Evolutionary conservation across 148 eudicot species (phyloP).

Genomic region (Rheum nobile): DNA sequence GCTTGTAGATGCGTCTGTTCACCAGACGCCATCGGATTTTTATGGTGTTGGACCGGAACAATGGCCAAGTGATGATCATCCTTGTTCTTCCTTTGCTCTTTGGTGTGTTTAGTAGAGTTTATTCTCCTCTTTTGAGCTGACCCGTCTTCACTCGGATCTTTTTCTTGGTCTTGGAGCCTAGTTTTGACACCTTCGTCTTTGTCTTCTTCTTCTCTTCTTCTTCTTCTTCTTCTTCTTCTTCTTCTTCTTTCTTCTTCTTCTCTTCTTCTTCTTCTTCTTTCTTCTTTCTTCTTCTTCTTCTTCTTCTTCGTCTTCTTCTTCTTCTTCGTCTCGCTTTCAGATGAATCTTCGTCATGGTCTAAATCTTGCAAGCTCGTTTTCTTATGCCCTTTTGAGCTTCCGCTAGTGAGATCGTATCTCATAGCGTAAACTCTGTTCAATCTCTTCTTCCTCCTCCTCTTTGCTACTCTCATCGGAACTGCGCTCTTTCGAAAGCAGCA

Average conservation of each 20-base stretch:
- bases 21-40: conserved; percentile 11
- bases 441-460: conserved; percentile 10
- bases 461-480: conserved; percentile 17
- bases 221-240: too few species aligned
- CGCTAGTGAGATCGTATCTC: conserved; percentile 18
- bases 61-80: conserved; percentile 33
- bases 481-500: conserved; percentile 46
- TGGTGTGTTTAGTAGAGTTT: background rate
- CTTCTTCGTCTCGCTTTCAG: background rate
- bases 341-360: conserved; percentile 5
- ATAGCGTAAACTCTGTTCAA: conserved; percentile 10
- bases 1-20: conserved; percentile 32
- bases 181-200: background rate
- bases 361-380: background rate
- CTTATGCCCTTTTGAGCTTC: background rate
- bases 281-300: too few species aligned
- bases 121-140: conserved; percentile 11
- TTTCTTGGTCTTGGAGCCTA: background rate
- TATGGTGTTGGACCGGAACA: conserved; percentile 25
- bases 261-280: too few species aligned
- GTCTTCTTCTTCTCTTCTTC: too few species aligned
- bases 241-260: too few species aligned
- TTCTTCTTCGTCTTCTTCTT: too few species aligned
- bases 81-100: conserved; percentile 7
- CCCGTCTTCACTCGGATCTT: background rate